A percentile compares a stretch with the other conserved stretches of the same genome.
Evolutionary conservation across 2,329 filamentous ascomycete species (phyloP).

Genomic region (Penicillium oxalicum): DNA sequence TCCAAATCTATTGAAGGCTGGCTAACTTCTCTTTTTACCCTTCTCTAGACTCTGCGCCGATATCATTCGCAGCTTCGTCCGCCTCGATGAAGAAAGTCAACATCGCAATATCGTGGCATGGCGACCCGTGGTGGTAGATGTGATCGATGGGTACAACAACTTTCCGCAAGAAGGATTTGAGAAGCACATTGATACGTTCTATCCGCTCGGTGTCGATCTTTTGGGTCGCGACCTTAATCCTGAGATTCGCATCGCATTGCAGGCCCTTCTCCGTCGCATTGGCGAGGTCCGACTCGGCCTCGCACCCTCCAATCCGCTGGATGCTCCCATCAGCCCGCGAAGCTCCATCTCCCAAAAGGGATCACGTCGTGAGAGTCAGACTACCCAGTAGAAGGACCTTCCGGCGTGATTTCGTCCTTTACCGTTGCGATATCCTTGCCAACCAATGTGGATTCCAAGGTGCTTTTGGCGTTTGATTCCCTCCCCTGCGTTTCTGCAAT

Average conservation of each 20-base stretch:
- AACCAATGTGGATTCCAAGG: constrained; percentile 16
- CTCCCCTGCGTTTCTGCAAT: constrained; percentile 5
- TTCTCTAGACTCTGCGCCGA: constrained; percentile 69
- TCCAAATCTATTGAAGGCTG: not conserved
- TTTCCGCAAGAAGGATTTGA: constrained; percentile 78
- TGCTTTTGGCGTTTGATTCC: constrained; percentile 12
- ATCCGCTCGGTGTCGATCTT: constrained; percentile 77
- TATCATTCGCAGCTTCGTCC: constrained; percentile 78
- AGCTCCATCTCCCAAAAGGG: constrained; percentile 32
- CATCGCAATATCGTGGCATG: constrained; percentile 95
- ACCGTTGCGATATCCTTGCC: constrained; percentile 29
- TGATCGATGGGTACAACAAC: constrained; percentile 82
- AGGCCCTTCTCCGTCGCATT: constrained; percentile 70
- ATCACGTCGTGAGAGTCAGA: constrained; percentile 26
- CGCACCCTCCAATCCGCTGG: constrained; percentile 25
- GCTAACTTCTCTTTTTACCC: not conserved
- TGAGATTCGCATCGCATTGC: constrained; percentile 72
- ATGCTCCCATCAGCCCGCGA: constrained; percentile 29
- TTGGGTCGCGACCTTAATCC: constrained; percentile 72
- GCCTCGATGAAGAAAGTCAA: constrained; percentile 90
- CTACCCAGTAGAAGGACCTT: constrained; percentile 11
- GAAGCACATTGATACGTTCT: constrained; percentile 74
- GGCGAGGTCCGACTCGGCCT: constrained; percentile 65
- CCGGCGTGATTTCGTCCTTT: constrained; percentile 7
- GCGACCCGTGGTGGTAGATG: constrained; percentile 94